phyloP scores from a whole-genome alignment of 805 yeast species.

The Saccharomycopsis sp. region DNA sequence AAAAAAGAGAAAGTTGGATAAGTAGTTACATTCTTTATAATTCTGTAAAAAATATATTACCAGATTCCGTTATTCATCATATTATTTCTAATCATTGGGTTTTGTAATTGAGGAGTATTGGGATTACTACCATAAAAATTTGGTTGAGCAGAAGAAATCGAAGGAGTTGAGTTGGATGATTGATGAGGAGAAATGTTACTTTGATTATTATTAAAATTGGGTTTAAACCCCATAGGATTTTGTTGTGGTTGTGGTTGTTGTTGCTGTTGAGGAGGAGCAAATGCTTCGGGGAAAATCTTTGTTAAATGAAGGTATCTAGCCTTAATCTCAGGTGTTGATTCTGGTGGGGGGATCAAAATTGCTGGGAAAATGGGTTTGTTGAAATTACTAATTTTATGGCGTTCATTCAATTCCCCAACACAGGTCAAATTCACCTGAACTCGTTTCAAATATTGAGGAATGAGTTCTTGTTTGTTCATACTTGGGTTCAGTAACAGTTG shows the following conservation, averaged over 20 bases:
- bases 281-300: constrained; percentile 14
- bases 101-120: not conserved
- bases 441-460: constrained; percentile 13
- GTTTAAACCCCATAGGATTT: constrained; percentile 2
- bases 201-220: too few relatives aligned
- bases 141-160: not conserved
- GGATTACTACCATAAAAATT: too few relatives aligned
- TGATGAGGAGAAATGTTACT: not conserved
- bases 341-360: constrained; percentile 16
- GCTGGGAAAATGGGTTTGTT: constrained; percentile 10
- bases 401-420: constrained; percentile 16
- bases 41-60: not conserved
- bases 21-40: constrained; percentile 11
- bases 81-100: not conserved
- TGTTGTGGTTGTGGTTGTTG: constrained; percentile 13
- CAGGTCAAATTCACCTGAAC: constrained; percentile 17
- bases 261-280: constrained; percentile 11
- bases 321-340: constrained; percentile 10
- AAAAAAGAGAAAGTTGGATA: constrained; percentile 32
- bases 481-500: constrained; percentile 6
- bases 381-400: not conserved
- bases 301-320: constrained; percentile 8
- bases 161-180: not conserved
- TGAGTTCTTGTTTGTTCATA: constrained; percentile 6
- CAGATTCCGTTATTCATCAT: too few relatives aligned